Conservation (phyloP, 768 basidiomycete genomes). For the Xanthoconium stramineum region DNA sequence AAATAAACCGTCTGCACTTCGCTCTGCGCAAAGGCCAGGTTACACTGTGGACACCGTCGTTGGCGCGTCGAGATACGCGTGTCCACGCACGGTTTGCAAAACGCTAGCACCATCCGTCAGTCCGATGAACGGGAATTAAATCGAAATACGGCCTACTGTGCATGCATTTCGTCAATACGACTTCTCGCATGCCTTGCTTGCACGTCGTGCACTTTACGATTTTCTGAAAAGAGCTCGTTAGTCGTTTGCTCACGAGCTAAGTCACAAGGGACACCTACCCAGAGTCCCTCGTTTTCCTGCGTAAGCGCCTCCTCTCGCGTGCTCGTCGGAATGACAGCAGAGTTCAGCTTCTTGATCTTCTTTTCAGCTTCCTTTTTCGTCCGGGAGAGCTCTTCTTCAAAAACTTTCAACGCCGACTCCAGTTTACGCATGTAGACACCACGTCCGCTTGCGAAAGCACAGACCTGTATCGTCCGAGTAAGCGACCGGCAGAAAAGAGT, state of each 20-base stretch:
- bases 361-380: constrained; percentile 52
- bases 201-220: constrained; percentile 33
- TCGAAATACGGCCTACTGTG: constrained; percentile 61
- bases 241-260: background rate
- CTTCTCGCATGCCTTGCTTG: no score
- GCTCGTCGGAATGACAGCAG: constrained; percentile 29
- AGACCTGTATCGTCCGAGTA: constrained; percentile 24
- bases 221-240: constrained; percentile 41
- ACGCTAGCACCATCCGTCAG: background rate
- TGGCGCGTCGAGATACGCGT: constrained; percentile 85
- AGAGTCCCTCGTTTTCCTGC: constrained; percentile 53
- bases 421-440: constrained; percentile 22
- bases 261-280: constrained; percentile 37
- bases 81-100: constrained; percentile 67
- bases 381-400: constrained; percentile 47
- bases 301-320: constrained; percentile 36
- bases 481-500: background rate
- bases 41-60: constrained; percentile 91
- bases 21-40: constrained; percentile 72
- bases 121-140: no score
- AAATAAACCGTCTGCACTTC: no score
- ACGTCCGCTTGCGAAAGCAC: constrained; percentile 30
- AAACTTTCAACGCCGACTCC: constrained; percentile 14
- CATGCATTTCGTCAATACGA: constrained; percentile 75
- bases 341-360: constrained; percentile 43